Percentiles rank a stretch among this genome's conserved stretches.
Conservation (phyloP, 2,329 filamentous ascomycete species). For the Ilyonectria destructans region DNA sequence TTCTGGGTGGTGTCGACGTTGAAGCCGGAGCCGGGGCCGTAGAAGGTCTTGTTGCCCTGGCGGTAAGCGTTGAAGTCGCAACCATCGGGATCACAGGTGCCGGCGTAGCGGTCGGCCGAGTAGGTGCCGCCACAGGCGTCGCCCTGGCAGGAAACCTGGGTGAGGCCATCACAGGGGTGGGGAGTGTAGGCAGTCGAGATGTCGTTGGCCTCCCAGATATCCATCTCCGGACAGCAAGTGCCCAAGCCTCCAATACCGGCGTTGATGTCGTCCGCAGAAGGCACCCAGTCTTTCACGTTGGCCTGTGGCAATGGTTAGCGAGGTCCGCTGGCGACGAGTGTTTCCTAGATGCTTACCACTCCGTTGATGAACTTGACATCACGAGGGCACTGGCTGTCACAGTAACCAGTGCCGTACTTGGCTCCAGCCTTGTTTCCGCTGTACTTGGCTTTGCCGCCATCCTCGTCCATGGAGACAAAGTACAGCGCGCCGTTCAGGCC, state of each 20-base stretch:
- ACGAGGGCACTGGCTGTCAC: slow-evolving; percentile 69
- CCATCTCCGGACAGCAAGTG: slow-evolving; percentile 77
- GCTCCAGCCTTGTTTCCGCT: slow-evolving; percentile 68
- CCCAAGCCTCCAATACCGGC: slow-evolving; percentile 68
- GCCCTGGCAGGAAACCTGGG: slow-evolving; percentile 67
- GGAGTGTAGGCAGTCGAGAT: slow-evolving; percentile 77
- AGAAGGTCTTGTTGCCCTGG: slow-evolving; percentile 76
- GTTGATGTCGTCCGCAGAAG: slow-evolving; percentile 69
- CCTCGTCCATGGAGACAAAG: slow-evolving; percentile 74
- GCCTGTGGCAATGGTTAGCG: slow-evolving; percentile 53
- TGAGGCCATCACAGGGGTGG: slow-evolving; percentile 72
- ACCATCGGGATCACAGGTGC: slow-evolving; percentile 78
- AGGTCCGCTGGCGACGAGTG: neutral
- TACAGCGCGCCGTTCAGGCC: slow-evolving; percentile 83
- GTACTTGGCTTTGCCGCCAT: slow-evolving; percentile 69
- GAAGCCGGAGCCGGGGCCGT: slow-evolving; percentile 68
- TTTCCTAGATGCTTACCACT: slow-evolving; percentile 52
- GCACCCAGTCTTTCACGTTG: slow-evolving; percentile 68
- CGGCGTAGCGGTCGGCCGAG: slow-evolving; percentile 69
- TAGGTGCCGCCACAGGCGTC: slow-evolving; percentile 70
- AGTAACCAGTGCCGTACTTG: slow-evolving; percentile 73
- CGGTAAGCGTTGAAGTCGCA: slow-evolving; percentile 82
- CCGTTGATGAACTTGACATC: slow-evolving; percentile 74
- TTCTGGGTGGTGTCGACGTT: slow-evolving; percentile 73
- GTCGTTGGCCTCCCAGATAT: slow-evolving; percentile 77